Evolutionary conservation across 129 eudicot genomes (phyloP).

Genomic region (Cynara cardunculus): DNA sequence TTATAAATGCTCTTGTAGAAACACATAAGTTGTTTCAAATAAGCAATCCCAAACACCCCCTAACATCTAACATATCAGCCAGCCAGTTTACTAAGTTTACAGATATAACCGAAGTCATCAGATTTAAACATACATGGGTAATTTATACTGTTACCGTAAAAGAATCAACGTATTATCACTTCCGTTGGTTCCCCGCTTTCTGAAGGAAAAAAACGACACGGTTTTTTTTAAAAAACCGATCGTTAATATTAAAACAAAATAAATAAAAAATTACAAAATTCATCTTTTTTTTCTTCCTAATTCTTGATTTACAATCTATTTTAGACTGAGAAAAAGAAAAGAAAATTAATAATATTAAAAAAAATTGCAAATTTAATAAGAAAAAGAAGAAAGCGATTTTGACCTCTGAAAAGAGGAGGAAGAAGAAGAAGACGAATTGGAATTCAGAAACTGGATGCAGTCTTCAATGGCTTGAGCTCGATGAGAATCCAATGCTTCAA

Average conservation of each 20-base stretch:
- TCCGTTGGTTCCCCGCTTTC: background rate
- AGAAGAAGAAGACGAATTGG: constrained; percentile 3
- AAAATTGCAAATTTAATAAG: background rate
- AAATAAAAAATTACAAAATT: background rate
- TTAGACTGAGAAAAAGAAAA: background rate
- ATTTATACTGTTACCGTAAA: background rate
- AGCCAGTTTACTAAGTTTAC: no score
- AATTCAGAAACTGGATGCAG: constrained; percentile 63
- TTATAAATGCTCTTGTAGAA: no score
- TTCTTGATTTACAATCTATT: background rate
- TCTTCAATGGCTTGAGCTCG: constrained; percentile 76
- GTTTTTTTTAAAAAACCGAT: background rate
- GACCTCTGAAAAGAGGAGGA: constrained; percentile 60
- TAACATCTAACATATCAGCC: background rate
- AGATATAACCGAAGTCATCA: background rate
- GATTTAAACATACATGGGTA: background rate
- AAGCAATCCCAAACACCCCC: no score
- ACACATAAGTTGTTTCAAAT: no score
- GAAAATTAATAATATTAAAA: background rate
- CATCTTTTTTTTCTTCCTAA: background rate
- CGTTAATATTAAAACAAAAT: background rate
- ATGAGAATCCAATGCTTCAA: constrained; percentile 49
- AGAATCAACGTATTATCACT: background rate
- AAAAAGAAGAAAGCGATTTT: constrained; percentile 36
- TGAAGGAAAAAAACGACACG: background rate